These are phyloP conservation scores for Neoascochyta sp. DNA, from an alignment of 2,329 filamentous ascomycete species.

Conservation along the genomic window DNA sequence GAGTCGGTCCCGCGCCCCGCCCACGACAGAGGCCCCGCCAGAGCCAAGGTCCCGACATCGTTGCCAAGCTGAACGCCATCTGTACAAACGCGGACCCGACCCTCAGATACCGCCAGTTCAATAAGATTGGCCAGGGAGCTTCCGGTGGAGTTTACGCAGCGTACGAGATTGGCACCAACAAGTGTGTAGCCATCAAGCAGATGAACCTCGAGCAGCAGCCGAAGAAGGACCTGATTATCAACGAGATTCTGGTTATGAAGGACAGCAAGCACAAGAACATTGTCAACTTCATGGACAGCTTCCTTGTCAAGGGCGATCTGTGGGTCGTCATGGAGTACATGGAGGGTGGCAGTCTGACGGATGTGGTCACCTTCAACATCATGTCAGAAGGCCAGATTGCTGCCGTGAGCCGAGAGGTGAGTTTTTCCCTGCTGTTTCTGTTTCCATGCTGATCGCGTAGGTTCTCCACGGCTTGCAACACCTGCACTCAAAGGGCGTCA, in stretches of 20 bases:
- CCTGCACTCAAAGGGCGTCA: constrained; percentile 94
- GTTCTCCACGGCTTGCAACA: constrained; percentile 89
- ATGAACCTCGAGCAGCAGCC: constrained; percentile 99
- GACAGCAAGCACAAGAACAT: constrained; percentile 98
- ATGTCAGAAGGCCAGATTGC: constrained; percentile 98
- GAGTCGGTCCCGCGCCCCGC: constrained; percentile 57
- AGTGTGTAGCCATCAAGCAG: constrained; percentile 96
- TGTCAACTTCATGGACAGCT: constrained; percentile 99
- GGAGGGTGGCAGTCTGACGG: constrained; percentile 95
- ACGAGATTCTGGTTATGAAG: constrained; percentile 98
- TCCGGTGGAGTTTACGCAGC: constrained; percentile 94
- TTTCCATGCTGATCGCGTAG: constrained; percentile 35
- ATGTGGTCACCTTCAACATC: constrained; percentile 98
- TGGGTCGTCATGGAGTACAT: constrained; percentile 99
- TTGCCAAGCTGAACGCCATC: constrained; percentile 78
- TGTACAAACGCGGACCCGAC: constrained; percentile 88
- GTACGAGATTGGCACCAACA: constrained; percentile 77
- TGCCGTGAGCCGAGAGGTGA: constrained; percentile 81
- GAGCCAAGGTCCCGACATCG: constrained; percentile 76
- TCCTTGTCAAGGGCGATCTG: constrained; percentile 80
- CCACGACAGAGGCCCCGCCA: constrained; percentile 75
- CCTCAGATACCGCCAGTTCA: constrained; percentile 78
- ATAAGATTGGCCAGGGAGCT: constrained; percentile 95
- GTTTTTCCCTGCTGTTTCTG: constrained; percentile 12
- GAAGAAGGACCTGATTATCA: constrained; percentile 98